These are phyloP conservation scores for Naganishia friedmannii DNA, from an alignment of 768 basidiomycete genomes.

Conservation along the genomic window DNA sequence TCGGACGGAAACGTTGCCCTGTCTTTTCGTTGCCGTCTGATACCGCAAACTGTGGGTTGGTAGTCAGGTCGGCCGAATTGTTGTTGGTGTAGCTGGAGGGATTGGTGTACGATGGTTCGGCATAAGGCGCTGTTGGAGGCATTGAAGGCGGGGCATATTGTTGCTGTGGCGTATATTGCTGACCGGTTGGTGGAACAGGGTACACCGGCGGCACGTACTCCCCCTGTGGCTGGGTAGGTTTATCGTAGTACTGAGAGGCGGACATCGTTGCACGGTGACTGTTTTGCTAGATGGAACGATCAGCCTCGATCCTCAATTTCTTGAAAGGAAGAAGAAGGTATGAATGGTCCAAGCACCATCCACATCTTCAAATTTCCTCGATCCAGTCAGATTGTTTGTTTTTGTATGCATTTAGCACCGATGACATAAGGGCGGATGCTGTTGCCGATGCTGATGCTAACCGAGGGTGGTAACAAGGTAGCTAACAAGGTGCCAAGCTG, in stretches of 20 bases:
- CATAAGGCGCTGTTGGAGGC: constrained; percentile 26
- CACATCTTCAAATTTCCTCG: too few relatives aligned
- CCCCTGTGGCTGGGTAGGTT: neutral
- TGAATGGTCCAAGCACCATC: too few relatives aligned
- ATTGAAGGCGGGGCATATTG: constrained; percentile 25
- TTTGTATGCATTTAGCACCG: too few relatives aligned
- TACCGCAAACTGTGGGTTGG: neutral
- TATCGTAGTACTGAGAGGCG: constrained; percentile 18
- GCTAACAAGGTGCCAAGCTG: too few relatives aligned
- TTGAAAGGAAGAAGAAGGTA: too few relatives aligned
- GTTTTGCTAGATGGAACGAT: too few relatives aligned
- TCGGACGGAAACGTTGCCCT: constrained; percentile 51
- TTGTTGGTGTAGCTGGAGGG: neutral
- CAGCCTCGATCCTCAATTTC: too few relatives aligned
- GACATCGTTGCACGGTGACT: neutral
- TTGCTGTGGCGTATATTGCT: constrained; percentile 9
- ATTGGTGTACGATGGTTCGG: constrained; percentile 2
- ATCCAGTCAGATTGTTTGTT: too few relatives aligned
- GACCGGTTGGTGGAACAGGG: constrained; percentile 12
- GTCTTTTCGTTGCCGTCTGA: constrained; percentile 38
- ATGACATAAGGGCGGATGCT: too few relatives aligned
- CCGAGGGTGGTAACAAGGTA: too few relatives aligned
- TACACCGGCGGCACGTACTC: neutral
- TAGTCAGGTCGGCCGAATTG: neutral
- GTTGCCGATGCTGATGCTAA: too few relatives aligned